Percentiles rank a stretch among this genome's conserved stretches.
These are phyloP conservation scores for Asterophora parasitica DNA, from an alignment of 768 basidiomycete genomes.

Conservation along the genomic window DNA sequence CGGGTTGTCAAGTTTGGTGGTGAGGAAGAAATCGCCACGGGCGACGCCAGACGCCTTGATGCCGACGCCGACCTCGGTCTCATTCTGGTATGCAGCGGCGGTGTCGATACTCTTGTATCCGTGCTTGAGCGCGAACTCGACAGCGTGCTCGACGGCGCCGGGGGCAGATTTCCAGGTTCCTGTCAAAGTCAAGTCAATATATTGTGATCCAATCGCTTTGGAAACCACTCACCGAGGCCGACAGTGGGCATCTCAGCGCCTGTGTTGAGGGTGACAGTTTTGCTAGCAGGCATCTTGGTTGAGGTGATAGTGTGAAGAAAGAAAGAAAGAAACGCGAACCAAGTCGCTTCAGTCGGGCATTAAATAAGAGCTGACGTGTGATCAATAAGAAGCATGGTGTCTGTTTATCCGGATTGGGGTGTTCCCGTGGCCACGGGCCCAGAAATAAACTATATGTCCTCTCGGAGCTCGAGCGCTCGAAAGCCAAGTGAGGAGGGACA, in stretches of 20 bases:
- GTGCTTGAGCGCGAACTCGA: constrained; percentile 63
- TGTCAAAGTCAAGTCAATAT: constrained; percentile 16
- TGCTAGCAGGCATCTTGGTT: constrained; percentile 43
- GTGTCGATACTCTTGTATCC: constrained; percentile 78
- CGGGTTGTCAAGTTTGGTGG: constrained; percentile 64
- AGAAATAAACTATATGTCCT: neutral
- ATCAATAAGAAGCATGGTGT: constrained; percentile 17
- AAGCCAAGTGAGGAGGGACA: too few species aligned
- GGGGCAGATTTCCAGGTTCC: constrained; percentile 79
- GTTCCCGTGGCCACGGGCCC: neutral
- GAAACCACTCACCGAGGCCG: constrained; percentile 48
- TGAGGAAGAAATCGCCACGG: constrained; percentile 74
- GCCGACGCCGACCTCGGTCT: constrained; percentile 77
- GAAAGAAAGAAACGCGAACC: neutral
- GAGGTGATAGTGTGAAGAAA: neutral
- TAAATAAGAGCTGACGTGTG: neutral
- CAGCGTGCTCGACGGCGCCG: constrained; percentile 68
- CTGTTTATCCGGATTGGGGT: constrained; percentile 11
- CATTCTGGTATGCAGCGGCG: constrained; percentile 67
- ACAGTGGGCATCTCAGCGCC: constrained; percentile 74
- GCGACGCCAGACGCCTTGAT: constrained; percentile 71
- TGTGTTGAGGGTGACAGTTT: constrained; percentile 62
- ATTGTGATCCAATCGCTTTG: neutral
- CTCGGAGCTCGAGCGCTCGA: neutral
- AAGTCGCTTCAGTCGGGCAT: neutral